Conservation (phyloP, 257 asterid genomes). For the Rubia yunnanensis region DNA sequence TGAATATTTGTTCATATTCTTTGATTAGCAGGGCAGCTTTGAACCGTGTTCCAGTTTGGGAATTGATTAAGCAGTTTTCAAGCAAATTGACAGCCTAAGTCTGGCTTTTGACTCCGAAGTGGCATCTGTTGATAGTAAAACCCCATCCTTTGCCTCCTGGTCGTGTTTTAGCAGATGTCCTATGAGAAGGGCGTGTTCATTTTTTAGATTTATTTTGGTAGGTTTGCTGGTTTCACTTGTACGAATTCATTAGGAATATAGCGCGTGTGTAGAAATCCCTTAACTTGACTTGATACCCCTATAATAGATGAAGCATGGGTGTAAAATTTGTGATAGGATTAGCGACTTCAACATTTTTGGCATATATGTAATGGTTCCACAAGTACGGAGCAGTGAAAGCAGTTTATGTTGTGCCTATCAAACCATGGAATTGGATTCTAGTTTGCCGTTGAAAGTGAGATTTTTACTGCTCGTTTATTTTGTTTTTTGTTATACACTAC, state of each 20-base stretch:
- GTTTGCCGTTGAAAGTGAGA: too few relatives aligned
- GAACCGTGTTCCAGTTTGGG: conserved; percentile 85
- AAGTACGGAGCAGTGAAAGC: not conserved
- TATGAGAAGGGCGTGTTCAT: not conserved
- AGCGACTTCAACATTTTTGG: not conserved
- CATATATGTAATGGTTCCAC: not conserved
- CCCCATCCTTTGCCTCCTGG: not conserved
- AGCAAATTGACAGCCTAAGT: not conserved
- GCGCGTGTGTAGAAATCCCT: not conserved
- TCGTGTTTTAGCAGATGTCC: not conserved
- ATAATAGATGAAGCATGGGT: conserved; percentile 1
- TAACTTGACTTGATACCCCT: too few relatives aligned
- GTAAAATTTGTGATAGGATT: not conserved
- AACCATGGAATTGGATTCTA: too few relatives aligned
- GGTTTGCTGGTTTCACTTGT: not conserved
- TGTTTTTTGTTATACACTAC: too few relatives aligned
- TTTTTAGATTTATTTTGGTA: not conserved
- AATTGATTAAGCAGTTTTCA: conserved; percentile 41
- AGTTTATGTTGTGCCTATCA: too few relatives aligned
- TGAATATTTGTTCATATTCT: conserved; percentile 3
- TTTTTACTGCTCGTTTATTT: too few relatives aligned
- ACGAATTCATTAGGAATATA: not conserved
- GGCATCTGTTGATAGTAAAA: not conserved
- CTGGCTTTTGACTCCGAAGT: not conserved
- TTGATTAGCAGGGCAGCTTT: conserved; percentile 47